Evolutionary conservation across 495 filamentous ascomycete genomes (phyloP).

Genomic region (Umbilicaria muhlenbergii): DNA sequence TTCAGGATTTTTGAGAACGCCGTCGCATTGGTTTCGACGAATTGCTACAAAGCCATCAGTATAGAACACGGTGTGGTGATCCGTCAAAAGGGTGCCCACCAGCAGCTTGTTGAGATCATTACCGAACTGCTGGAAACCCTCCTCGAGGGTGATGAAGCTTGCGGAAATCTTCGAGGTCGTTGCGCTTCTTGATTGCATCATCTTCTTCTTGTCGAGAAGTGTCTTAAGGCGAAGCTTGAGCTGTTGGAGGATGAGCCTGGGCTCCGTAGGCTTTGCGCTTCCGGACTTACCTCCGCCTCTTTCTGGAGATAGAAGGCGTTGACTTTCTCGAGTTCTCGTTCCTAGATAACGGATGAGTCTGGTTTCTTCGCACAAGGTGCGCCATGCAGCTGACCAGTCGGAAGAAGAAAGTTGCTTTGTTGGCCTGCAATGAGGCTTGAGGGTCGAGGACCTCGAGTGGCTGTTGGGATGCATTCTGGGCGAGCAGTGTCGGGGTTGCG

Average conservation of each 20-base stretch:
- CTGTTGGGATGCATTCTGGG: conserved; percentile 47
- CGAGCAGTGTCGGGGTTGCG: conserved; percentile 66
- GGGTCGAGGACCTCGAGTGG: conserved; percentile 42
- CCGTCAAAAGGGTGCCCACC: neutral
- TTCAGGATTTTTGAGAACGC: conserved; percentile 98
- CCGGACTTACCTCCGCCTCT: conserved; percentile 69
- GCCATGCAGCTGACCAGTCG: conserved; percentile 49
- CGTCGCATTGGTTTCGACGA: conserved; percentile 92
- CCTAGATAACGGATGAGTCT: conserved; percentile 31
- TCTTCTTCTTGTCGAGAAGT: conserved; percentile 83
- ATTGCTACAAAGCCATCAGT: conserved; percentile 39
- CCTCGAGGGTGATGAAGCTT: conserved; percentile 82
- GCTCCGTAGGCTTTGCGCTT: neutral
- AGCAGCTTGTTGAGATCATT: conserved; percentile 93
- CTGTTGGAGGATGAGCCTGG: conserved; percentile 26
- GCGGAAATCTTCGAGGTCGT: conserved; percentile 71
- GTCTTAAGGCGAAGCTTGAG: conserved; percentile 84
- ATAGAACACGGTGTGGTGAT: too few relatives aligned
- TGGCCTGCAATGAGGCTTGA: conserved; percentile 87
- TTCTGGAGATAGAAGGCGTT: conserved; percentile 97
- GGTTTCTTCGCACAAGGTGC: neutral
- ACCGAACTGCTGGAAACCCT: conserved; percentile 93
- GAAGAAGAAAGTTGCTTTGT: conserved; percentile 98
- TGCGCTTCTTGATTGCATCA: conserved; percentile 59
- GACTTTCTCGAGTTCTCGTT: conserved; percentile 95